Percentiles rank a stretch among this genome's conserved stretches.
Evolutionary conservation across 1,284 basidiomycete species (phyloP).

Genomic region (Ustilago sp.): DNA sequence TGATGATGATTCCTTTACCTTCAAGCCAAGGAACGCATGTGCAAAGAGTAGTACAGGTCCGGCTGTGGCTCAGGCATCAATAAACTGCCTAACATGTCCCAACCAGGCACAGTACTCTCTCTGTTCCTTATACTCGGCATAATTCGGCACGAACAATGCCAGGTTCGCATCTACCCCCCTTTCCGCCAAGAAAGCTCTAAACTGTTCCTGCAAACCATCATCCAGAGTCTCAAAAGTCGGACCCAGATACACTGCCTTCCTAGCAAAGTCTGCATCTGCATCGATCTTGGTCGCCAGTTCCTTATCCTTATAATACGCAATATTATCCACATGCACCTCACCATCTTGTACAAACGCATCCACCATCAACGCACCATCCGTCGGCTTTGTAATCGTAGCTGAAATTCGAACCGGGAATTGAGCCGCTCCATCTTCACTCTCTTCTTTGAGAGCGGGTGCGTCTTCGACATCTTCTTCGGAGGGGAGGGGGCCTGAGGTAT

Average conservation of each 20-base stretch:
- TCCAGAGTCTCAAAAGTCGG: constrained; percentile 95
- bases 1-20: neutral
- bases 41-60: neutral
- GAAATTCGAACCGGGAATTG: constrained; percentile 79
- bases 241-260: constrained; percentile 89
- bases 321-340: constrained; percentile 86
- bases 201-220: constrained; percentile 84
- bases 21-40: neutral
- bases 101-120: constrained; percentile 90
- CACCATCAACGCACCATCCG: constrained; percentile 61
- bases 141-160: constrained; percentile 72
- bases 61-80: constrained; percentile 73
- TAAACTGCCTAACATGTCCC: constrained; percentile 82
- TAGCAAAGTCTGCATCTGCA: constrained; percentile 91
- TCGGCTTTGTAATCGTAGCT: constrained; percentile 85
- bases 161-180: constrained; percentile 86
- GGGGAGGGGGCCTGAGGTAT: constrained; percentile 48
- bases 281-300: constrained; percentile 82
- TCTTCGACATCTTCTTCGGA: constrained; percentile 70
- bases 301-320: constrained; percentile 83
- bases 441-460: constrained; percentile 63
- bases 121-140: constrained; percentile 69
- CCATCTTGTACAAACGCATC: constrained; percentile 74
- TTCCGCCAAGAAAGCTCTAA: constrained; percentile 84
- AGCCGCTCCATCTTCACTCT: constrained; percentile 55